Conservation (phyloP, 257 asterid species). For the Anisodus tanguticus region DNA sequence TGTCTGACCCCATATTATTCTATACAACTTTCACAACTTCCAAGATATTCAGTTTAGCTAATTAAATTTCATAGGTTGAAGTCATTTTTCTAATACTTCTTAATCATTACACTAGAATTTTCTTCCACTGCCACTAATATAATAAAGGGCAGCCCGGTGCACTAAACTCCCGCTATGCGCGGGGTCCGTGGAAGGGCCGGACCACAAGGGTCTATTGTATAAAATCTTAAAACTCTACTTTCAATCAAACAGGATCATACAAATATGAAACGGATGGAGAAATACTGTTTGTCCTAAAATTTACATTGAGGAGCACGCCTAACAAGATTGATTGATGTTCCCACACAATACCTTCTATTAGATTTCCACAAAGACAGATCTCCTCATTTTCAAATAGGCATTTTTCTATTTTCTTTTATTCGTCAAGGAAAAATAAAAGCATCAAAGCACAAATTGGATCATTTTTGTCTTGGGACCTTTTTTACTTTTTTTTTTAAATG, state of each 20-base stretch:
- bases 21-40: background rate
- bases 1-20: background rate
- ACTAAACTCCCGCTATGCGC: too few species aligned
- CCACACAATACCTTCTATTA: background rate
- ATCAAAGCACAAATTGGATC: background rate
- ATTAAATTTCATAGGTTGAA: background rate
- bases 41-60: background rate
- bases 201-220: too few species aligned
- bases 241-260: background rate
- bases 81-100: background rate
- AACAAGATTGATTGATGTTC: conserved; percentile 6
- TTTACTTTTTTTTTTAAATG: background rate
- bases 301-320: background rate
- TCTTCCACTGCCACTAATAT: conserved; percentile 17
- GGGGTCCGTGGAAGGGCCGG: too few species aligned
- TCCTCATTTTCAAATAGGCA: conserved; percentile 21
- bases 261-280: background rate
- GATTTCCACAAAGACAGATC: background rate
- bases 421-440: background rate
- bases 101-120: background rate
- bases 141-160: background rate
- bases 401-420: background rate
- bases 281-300: background rate
- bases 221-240: background rate
- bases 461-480: background rate